Conservation (phyloP, 148 eudicot species). For the Arbutus unedo region DNA sequence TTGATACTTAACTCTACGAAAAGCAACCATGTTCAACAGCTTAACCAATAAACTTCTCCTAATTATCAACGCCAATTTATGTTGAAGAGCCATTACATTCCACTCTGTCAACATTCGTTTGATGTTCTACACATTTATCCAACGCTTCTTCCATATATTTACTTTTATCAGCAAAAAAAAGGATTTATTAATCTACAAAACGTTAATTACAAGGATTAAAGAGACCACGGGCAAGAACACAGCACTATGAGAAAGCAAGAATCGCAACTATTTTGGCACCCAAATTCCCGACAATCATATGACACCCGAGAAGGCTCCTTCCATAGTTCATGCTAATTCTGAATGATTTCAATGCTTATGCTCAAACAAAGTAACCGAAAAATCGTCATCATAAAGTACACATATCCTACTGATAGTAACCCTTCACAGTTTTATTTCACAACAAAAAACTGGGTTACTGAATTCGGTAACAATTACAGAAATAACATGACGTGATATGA, state of each 20-base stretch:
- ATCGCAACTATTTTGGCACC: too few relatives aligned
- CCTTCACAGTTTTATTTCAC: not conserved
- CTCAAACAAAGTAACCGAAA: not conserved
- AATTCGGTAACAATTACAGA: too few relatives aligned
- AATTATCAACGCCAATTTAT: not conserved
- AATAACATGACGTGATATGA: too few relatives aligned
- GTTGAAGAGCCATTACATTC: not conserved
- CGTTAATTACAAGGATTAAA: too few relatives aligned
- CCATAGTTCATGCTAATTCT: not conserved
- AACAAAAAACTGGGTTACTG: not conserved
- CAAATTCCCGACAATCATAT: too few relatives aligned
- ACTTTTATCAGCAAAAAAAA: too few relatives aligned
- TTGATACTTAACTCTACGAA: not conserved
- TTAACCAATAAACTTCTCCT: not conserved
- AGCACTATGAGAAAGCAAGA: too few relatives aligned
- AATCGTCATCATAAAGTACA: not conserved
- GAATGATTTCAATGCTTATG: not conserved
- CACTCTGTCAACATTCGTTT: not conserved
- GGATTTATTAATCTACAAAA: too few relatives aligned
- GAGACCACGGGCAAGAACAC: too few relatives aligned
- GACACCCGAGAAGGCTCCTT: not conserved
- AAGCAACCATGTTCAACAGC: not conserved
- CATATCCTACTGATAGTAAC: not conserved
- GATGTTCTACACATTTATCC: not conserved
- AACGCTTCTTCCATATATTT: not conserved